Base-by-base conservation (phyloP, 208 protist genomes). In the Wallacemonas sp. region DNA sequence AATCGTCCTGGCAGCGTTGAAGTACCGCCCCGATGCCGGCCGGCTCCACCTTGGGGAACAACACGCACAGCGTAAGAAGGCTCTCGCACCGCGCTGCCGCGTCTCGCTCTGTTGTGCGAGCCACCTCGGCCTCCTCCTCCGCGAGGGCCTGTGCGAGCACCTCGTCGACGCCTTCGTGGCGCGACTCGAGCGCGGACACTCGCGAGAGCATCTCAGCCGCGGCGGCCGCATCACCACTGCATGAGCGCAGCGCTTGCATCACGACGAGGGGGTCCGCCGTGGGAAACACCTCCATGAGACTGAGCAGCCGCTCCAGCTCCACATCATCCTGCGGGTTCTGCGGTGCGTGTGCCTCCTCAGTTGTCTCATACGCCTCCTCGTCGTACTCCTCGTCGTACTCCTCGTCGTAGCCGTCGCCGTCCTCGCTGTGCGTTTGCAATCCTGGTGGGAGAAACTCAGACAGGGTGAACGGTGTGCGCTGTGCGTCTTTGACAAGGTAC, bases 41-140 rank as follows among this genome's bases (percentile, higher is more conserved):
- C 31, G 70, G 61, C 14, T 91, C 84, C 19, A 79, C 33, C 0
- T 46, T 66, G 39, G 90, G 86, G 53, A 95, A 93, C 15, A 95
- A 73, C 21, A 67, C 56, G 46, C 78, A 72, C 0, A 95, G 79
- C 11, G 86, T 91, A n/a, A 95, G 70, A 17, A 93, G 51, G 19
- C 45, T 66, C 24, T 89, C 79, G 55, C 79, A 72, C 15, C 53
- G 56, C 1, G 69, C 66, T 5, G 61, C 56, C 19, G 54, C 30
- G 56, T 49, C 22, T 30, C 44, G 65, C 5, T 74, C 62, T 11
- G 76, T 47, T 12, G 33, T 49, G 2, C 36, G 38, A 2, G 65
- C 55, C 33, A 41, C 26, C 38, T 66, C 66, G 24, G 51, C 41
- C 30, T 81, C 72, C 34, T 94, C 88, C 53, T 86, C 83, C 12